Evolutionary conservation across 495 filamentous ascomycete genomes (phyloP), one percentile per base, ranked within the genome.

Genomic region (Lasiosphaeriaceae sp.): DNA sequence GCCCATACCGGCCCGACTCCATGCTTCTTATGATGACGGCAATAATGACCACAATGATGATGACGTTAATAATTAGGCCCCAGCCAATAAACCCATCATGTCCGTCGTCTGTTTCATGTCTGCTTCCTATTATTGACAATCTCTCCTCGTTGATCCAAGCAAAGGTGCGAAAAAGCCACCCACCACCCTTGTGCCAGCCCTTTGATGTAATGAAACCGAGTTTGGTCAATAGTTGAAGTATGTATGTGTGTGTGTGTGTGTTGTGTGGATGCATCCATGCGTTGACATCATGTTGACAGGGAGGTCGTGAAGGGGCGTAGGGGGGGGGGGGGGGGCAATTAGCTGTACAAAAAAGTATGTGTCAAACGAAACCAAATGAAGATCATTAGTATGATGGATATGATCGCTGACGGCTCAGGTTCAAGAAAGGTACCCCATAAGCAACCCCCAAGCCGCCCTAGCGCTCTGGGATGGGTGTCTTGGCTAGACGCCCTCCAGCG

Each of bases 401-500:
- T 16, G 37, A 9, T 50, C 51, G 26, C 57, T 47, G 48, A 24
- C 55, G 47, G 22, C 50, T 29, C 16, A 43, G 39, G 14, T 29
- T 22, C 17, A 59, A 26, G 16, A 66, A 58, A 51, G 63, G 61
- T 52, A 69, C 59, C 26, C 66, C 61, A 47, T 58, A 69, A 31
- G 64, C 56, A 31, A 64, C 56, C 35, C 63, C 66, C 45, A 66
- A 58, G 58, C 56, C 59, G 61, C 61, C 50, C 77, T 80, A 79
- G 55, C 76, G 73, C 65, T 83, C 80, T 41, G 79, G 80, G 61
- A 83, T 83, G 31, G 79, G 74, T 24, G 76, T 71, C 62, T 83
- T 83, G 46, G 82, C 81, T 26, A 86, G 66, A 21, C 81, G 74
- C 19, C 83, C 82, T 5, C 83, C 83, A 6, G 80, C 82, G 53